These are phyloP conservation scores for Globisporangium orthogonon DNA, from an alignment of 352 stramenopile genomes.

Conservation along the genomic window DNA sequence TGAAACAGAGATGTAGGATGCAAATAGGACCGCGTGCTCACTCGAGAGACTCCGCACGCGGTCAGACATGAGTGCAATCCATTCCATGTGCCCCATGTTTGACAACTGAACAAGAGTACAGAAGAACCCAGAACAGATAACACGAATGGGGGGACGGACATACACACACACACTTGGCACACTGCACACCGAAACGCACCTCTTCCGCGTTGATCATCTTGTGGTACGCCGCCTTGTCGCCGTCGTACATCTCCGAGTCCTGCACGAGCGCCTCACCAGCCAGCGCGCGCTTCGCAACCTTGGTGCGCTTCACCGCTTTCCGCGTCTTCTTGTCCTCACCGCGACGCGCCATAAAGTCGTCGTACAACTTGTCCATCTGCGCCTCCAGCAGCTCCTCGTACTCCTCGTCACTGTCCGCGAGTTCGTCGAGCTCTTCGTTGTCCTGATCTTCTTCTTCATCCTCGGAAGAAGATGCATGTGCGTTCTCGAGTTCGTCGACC, in stretches of 20 bases:
- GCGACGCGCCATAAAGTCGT: slow-evolving; percentile 69
- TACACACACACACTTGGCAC: slow-evolving; percentile 15
- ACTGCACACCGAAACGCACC: slow-evolving; percentile 37
- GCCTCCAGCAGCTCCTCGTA: slow-evolving; percentile 74
- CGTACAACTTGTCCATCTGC: slow-evolving; percentile 85
- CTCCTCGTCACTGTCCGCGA: slow-evolving; percentile 65
- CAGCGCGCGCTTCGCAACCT: slow-evolving; percentile 78
- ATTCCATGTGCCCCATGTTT: slow-evolving; percentile 82
- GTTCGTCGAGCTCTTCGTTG: slow-evolving; percentile 27
- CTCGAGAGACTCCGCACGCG: slow-evolving; percentile 22
- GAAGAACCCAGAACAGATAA: slow-evolving; percentile 88
- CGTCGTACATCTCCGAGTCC: slow-evolving; percentile 79
- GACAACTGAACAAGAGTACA: slow-evolving; percentile 90
- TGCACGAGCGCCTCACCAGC: slow-evolving; percentile 74
- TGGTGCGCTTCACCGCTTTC: slow-evolving; percentile 81
- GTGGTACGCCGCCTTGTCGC: slow-evolving; percentile 70
- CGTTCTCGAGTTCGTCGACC: slow-evolving; percentile 75
- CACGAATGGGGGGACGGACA: slow-evolving; percentile 68
- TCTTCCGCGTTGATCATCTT: slow-evolving; percentile 87
- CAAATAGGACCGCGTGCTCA: slow-evolving; percentile 63
- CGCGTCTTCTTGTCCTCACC: slow-evolving; percentile 78
- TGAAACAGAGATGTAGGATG: slow-evolving; percentile 43
- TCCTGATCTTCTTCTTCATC: slow-evolving; percentile 27
- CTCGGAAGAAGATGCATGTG: slow-evolving; percentile 33
- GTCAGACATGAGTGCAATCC: slow-evolving; percentile 85